phyloP scores from a whole-genome alignment of 1,284 basidiomycete species.

The Rhizoctonia solani region DNA sequence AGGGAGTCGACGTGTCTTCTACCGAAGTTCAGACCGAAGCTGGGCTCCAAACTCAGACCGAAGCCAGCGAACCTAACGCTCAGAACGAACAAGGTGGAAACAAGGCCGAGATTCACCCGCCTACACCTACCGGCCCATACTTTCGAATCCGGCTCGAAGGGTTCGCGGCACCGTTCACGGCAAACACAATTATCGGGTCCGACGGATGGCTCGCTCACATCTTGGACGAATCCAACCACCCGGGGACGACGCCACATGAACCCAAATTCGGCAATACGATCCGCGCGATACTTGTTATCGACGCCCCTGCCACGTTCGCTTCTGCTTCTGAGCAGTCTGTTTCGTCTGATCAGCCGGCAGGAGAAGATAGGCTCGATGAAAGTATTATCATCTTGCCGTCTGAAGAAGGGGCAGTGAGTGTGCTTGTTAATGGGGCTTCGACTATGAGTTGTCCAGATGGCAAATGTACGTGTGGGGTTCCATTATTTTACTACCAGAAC shows the following conservation, averaged over 20 bases:
- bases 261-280: background rate
- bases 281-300: conserved; percentile 15
- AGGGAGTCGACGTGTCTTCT: conserved; percentile 31
- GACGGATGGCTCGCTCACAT: conserved; percentile 4
- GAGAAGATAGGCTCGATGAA: conserved; percentile 58
- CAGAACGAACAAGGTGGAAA: too few relatives aligned
- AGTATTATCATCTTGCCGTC: conserved; percentile 85
- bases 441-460: conserved; percentile 84
- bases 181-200: conserved; percentile 47
- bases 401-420: conserved; percentile 62
- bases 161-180: conserved; percentile 61
- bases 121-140: background rate
- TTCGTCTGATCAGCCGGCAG: background rate
- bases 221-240: background rate
- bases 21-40: background rate
- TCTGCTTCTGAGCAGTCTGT: background rate
- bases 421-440: conserved; percentile 78
- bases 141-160: conserved; percentile 50
- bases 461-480: conserved; percentile 62
- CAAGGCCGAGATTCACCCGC: background rate
- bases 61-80: conserved; percentile 28
- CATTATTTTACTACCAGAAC: background rate
- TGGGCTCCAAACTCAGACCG: conserved; percentile 37
- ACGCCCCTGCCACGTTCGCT: conserved; percentile 3
- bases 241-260: background rate